Base-by-base conservation (phyloP, 768 basidiomycete species). In the Hygrophoropsis aurantiaca region DNA sequence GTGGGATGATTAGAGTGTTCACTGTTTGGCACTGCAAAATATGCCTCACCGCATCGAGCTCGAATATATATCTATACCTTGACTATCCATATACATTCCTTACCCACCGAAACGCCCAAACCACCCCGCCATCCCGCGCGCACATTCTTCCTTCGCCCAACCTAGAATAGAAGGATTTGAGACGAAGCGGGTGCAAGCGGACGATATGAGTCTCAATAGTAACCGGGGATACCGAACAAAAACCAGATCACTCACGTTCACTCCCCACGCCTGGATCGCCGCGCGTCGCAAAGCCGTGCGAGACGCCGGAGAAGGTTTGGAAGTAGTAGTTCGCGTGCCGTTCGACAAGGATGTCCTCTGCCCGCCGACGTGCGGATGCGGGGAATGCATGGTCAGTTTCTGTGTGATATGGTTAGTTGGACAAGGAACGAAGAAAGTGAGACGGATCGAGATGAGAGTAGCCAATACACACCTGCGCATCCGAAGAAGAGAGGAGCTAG, bases 131-230 rank as follows among this genome's bases (percentile, higher is more conserved):
- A 80, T 66, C 32, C 74, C 72, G 2, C 72, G 67, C 3, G 80
- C 80, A 6, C 77, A 76, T 44, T 82, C 75, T 54, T 83, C 81
- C 52, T 81, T 82, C 1, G 78, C 79, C 74, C 80, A 82, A 15
- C 79, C 81, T 83, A 39, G 15, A 38, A 20, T 21, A 21, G 16
- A 11, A 42, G 18, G 11, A n/a, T n/a, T n/a, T n/a, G n/a, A n/a
- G n/a, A n/a, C n/a, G n/a, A n/a, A n/a, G n/a, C n/a, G n/a, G n/a
- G n/a, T n/a, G n/a, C n/a, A n/a, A n/a, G n/a, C n/a, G n/a, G n/a
- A n/a, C n/a, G n/a, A n/a, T 34, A n/a, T 34, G 11, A 34, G 30
- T 34, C 32, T n/a, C 32, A 10, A 34, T 34, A n/a, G 10, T 34
- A 10, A 34, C 16, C 11, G n/a, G n/a, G 32, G 10, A 34, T n/a